These are phyloP conservation scores for Aspergillus ostianus DNA, from an alignment of 495 filamentous ascomycete genomes.

Conservation along the genomic window DNA sequence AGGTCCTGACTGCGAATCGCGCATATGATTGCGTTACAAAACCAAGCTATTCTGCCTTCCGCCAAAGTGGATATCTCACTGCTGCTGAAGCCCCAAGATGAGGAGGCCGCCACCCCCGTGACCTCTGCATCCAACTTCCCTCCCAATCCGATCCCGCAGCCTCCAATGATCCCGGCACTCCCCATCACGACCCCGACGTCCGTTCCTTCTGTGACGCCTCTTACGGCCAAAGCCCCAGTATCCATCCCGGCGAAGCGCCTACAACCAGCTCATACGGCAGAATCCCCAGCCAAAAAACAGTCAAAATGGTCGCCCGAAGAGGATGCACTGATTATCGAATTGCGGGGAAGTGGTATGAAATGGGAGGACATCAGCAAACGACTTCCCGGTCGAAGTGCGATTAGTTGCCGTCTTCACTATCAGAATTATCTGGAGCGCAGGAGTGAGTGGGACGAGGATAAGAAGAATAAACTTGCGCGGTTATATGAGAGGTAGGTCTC, in stretches of 20 bases:
- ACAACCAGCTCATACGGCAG: conserved; percentile 48
- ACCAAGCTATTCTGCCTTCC: conserved; percentile 49
- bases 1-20: conserved; percentile 31
- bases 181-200: conserved; percentile 35
- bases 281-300: conserved; percentile 88
- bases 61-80: conserved; percentile 89
- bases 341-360: conserved; percentile 87
- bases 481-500: conserved; percentile 85
- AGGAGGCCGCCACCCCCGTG: conserved; percentile 65
- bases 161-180: conserved; percentile 33
- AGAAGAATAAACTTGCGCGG: conserved; percentile 91
- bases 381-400: conserved; percentile 84
- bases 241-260: conserved; percentile 50
- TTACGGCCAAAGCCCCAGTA: conserved; percentile 32
- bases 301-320: conserved; percentile 95
- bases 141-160: conserved; percentile 49
- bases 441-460: conserved; percentile 93
- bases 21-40: conserved; percentile 55
- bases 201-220: conserved; percentile 28
- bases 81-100: conserved; percentile 75
- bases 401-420: conserved; percentile 92
- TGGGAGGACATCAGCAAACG: conserved; percentile 97
- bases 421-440: conserved; percentile 94
- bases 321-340: conserved; percentile 82
- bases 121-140: conserved; percentile 50